Conservation (phyloP, 164 flowering plant genomes). For the Nelumbo lutea region DNA sequence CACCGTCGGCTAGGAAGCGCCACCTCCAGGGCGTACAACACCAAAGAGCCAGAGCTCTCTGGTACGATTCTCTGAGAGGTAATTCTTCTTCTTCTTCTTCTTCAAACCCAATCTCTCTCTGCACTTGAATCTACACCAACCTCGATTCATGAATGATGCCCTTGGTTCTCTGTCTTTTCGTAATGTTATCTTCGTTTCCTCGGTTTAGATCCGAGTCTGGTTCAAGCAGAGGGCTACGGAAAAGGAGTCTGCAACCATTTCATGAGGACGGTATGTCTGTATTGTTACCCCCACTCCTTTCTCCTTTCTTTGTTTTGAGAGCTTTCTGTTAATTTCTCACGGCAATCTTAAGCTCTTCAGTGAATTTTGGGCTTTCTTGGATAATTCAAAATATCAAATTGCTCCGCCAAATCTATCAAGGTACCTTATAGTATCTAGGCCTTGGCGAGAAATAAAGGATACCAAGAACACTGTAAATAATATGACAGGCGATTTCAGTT, state of each 20-base stretch:
- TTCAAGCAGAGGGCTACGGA: slow-evolving; percentile 19
- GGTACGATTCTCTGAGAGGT: slow-evolving; percentile 65
- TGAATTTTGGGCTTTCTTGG: no score
- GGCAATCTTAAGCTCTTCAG: no score
- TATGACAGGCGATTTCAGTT: no score
- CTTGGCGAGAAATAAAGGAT: no score
- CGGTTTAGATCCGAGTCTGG: slow-evolving; percentile 28
- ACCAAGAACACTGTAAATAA: no score
- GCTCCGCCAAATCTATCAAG: no score
- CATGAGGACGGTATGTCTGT: slow-evolving; percentile 47
- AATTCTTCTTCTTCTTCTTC: background rate
- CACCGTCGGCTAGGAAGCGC: slow-evolving; percentile 63
- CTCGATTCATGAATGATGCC: background rate
- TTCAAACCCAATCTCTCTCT: background rate
- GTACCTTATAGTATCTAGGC: no score
- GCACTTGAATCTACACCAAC: background rate
- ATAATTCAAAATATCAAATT: no score
- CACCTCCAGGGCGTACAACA: slow-evolving; percentile 76
- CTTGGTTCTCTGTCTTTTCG: background rate
- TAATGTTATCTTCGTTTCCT: background rate
- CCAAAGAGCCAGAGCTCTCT: slow-evolving; percentile 66
- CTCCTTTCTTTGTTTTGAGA: background rate
- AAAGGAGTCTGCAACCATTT: slow-evolving; percentile 72
- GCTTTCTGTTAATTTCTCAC: background rate
- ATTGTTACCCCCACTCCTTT: background rate